Conservation (phyloP, 495 filamentous ascomycete genomes). For the Ramalina intermedia region DNA sequence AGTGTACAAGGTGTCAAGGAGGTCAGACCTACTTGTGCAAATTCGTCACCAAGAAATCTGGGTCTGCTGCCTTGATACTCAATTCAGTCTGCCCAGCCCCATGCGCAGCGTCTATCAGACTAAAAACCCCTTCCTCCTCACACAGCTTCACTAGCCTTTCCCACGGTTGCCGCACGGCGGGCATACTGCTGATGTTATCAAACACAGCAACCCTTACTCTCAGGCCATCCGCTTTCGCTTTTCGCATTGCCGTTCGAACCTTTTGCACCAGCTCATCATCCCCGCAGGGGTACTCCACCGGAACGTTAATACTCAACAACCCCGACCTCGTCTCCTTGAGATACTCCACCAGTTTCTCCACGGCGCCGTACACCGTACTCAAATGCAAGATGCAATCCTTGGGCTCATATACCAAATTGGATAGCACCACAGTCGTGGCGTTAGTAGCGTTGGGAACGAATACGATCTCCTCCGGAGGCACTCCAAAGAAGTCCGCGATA, state of each 20-base stretch:
- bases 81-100: constrained; percentile 46
- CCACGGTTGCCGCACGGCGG: constrained; percentile 52
- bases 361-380: constrained; percentile 61
- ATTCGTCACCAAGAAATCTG: constrained; percentile 77
- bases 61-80: constrained; percentile 44
- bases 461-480: constrained; percentile 44
- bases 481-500: constrained; percentile 48
- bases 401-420: constrained; percentile 45
- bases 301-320: constrained; percentile 26
- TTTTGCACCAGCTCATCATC: constrained; percentile 4
- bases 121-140: constrained; percentile 30
- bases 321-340: constrained; percentile 40
- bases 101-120: constrained; percentile 9
- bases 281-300: constrained; percentile 36
- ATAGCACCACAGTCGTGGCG: constrained; percentile 66
- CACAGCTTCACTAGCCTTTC: constrained; percentile 39
- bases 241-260: neutral
- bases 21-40: constrained; percentile 54
- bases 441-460: constrained; percentile 73
- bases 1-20: neutral
- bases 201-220: constrained; percentile 36
- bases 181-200: constrained; percentile 49
- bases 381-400: constrained; percentile 55
- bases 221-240: neutral
- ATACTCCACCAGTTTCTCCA: constrained; percentile 55